Percentiles rank a stretch among this genome's conserved stretches.
phyloP scores from a whole-genome alignment of 352 stramenopile species.

The Globisporangium nodosum region DNA sequence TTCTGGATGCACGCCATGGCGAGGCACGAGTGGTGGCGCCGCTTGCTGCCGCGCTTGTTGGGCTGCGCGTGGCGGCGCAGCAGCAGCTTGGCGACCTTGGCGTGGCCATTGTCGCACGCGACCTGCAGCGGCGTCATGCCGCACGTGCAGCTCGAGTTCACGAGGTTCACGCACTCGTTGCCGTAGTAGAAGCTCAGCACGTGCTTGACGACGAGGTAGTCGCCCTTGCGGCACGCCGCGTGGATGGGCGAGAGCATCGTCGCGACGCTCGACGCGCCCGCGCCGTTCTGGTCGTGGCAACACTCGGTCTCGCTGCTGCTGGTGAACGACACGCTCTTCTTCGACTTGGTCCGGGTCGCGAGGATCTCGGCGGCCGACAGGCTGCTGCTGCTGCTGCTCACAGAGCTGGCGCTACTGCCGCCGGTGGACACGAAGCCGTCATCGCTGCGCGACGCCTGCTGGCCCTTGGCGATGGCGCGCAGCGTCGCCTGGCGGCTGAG shows the following conservation, averaged over 20 bases:
- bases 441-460: conserved; percentile 13
- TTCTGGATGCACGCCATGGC: conserved; percentile 41
- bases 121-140: conserved; percentile 71
- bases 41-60: conserved; percentile 38
- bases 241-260: conserved; percentile 57
- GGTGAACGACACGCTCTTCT: conserved; percentile 65
- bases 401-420: conserved; percentile 1
- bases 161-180: conserved; percentile 48
- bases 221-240: conserved; percentile 47
- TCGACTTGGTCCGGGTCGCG: conserved; percentile 24
- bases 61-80: conserved; percentile 52
- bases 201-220: conserved; percentile 66
- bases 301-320: conserved; percentile 18
- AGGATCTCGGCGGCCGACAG: conserved; percentile 7
- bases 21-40: conserved; percentile 39
- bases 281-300: conserved; percentile 15
- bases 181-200: conserved; percentile 62
- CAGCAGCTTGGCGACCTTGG: conserved; percentile 53
- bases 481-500: conserved; percentile 15
- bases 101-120: conserved; percentile 47
- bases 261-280: conserved; percentile 9
- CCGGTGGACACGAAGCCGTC: conserved; percentile 13
- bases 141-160: conserved; percentile 61
- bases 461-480: conserved; percentile 18
- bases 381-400: conserved; percentile 6